A percentile compares a stretch with the other conserved stretches of the same genome.
Evolutionary conservation across 1,139 yeast species (phyloP).

Genomic region (Lizanozyma gosingica): DNA sequence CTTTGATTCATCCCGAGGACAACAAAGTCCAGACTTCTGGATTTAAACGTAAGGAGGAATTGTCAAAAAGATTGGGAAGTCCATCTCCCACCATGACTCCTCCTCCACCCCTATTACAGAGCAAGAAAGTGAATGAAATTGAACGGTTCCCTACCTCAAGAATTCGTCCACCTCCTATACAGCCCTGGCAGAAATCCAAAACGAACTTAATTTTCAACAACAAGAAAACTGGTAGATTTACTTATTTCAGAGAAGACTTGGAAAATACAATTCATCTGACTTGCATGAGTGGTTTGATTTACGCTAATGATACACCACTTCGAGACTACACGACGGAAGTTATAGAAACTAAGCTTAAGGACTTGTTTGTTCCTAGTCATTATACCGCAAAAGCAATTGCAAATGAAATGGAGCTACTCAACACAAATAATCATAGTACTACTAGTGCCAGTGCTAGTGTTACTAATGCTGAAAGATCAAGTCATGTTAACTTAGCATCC

Average conservation of each 20-base stretch:
- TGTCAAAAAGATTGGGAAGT: neutral
- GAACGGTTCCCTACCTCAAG: slow-evolving; percentile 50
- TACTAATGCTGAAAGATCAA: no score
- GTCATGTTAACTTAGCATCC: no score
- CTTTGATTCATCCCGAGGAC: neutral
- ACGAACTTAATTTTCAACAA: slow-evolving; percentile 17
- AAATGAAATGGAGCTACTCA: neutral
- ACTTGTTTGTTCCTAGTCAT: slow-evolving; percentile 34
- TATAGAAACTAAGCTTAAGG: slow-evolving; percentile 21
- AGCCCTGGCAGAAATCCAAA: slow-evolving; percentile 52
- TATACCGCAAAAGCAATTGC: slow-evolving; percentile 11
- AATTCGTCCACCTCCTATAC: slow-evolving; percentile 64
- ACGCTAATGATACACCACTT: slow-evolving; percentile 33
- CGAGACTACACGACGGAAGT: neutral
- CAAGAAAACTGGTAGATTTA: slow-evolving; percentile 45
- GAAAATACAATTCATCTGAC: slow-evolving; percentile 88
- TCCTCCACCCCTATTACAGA: slow-evolving; percentile 19
- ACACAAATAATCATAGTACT: neutral
- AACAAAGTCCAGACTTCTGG: neutral
- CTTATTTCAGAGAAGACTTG: slow-evolving; percentile 86
- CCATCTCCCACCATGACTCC: neutral
- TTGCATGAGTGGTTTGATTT: slow-evolving; percentile 71
- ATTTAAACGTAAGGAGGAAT: neutral
- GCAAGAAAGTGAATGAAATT: slow-evolving; percentile 54
- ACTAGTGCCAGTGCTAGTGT: neutral